Percentiles rank a stretch among this genome's conserved stretches.
Evolutionary conservation across 768 basidiomycete species (phyloP).

Genomic region (Kwoniella pini): DNA sequence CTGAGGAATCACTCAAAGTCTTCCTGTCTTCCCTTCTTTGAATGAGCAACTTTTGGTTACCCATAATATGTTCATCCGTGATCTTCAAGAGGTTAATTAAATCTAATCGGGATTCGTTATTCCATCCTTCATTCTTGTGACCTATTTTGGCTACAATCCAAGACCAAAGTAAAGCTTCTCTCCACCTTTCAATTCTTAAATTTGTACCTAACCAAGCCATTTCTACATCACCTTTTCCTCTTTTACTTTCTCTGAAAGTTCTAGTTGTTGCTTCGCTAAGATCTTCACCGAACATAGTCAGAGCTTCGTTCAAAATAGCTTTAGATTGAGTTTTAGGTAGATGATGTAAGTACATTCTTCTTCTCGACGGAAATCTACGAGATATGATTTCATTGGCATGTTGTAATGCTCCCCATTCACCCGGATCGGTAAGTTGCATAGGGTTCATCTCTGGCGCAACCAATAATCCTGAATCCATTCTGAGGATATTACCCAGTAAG

Average conservation of each 20-base stretch:
- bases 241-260: constrained; percentile 39
- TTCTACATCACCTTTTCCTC: constrained; percentile 44
- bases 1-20: constrained; percentile 33
- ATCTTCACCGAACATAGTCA: constrained; percentile 40
- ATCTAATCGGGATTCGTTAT: constrained; percentile 25
- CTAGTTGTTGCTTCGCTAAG: constrained; percentile 39
- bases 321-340: constrained; percentile 43
- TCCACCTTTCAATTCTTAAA: constrained; percentile 49
- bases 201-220: constrained; percentile 47
- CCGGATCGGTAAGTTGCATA: constrained; percentile 27
- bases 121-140: constrained; percentile 35
- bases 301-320: constrained; percentile 42
- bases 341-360: constrained; percentile 45
- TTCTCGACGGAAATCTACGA: constrained; percentile 35
- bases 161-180: constrained; percentile 52
- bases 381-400: constrained; percentile 45
- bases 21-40: constrained; percentile 13
- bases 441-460: constrained; percentile 32
- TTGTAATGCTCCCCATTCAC: constrained; percentile 53
- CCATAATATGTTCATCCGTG: not conserved
- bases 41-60: constrained; percentile 4
- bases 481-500: constrained; percentile 43
- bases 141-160: constrained; percentile 47
- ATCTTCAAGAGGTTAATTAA: constrained; percentile 27
- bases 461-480: constrained; percentile 35